Conservation (phyloP, 257 asterid genomes). For the Petunia axillaris region DNA sequence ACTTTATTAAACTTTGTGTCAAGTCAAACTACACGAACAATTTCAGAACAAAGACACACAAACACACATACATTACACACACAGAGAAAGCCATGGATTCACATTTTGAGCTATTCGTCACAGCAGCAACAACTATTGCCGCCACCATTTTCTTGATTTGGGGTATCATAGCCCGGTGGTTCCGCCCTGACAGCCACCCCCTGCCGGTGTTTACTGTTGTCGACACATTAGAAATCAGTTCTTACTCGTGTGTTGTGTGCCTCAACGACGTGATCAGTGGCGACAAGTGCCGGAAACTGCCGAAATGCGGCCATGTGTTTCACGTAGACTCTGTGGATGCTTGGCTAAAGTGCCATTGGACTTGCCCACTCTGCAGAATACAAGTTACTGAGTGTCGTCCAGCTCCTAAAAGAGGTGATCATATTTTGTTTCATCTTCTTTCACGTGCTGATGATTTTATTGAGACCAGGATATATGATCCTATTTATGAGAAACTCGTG, state of each 20-base stretch:
- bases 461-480: too few relatives aligned
- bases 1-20: too few relatives aligned
- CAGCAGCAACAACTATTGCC: background rate
- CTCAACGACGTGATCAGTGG: slow-evolving; percentile 43
- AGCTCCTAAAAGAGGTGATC: too few relatives aligned
- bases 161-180: slow-evolving; percentile 15
- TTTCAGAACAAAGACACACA: too few relatives aligned
- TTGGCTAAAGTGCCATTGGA: slow-evolving; percentile 40
- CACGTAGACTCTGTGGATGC: slow-evolving; percentile 45
- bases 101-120: background rate
- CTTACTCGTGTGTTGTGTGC: slow-evolving; percentile 38
- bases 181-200: background rate
- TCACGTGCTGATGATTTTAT: too few relatives aligned
- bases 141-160: slow-evolving; percentile 7
- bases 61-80: too few relatives aligned
- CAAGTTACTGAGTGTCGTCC: slow-evolving; percentile 34
- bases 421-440: too few relatives aligned
- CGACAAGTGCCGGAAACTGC: slow-evolving; percentile 43
- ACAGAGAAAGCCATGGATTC: background rate
- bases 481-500: too few relatives aligned
- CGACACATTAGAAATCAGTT: background rate
- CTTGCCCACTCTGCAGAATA: slow-evolving; percentile 52
- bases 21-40: too few relatives aligned
- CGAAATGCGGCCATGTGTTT: slow-evolving; percentile 45
- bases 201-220: background rate